Evolutionary conservation across 2,329 filamentous ascomycete species (phyloP).

Genomic region (Torrubiellomyces zombiae): DNA sequence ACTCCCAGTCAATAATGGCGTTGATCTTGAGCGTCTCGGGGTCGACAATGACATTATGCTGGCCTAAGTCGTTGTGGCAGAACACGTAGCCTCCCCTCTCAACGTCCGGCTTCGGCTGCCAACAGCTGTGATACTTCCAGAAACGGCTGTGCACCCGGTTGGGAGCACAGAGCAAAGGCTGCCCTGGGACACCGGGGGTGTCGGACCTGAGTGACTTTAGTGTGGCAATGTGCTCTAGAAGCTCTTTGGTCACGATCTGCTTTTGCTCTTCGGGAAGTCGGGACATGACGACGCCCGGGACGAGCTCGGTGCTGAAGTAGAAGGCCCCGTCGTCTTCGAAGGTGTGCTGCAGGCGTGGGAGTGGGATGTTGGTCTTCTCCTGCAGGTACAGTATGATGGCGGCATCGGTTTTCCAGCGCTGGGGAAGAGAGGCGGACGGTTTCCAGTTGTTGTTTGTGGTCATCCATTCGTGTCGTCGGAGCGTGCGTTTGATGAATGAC

Average conservation of each 20-base stretch:
- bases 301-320: constrained; percentile 1
- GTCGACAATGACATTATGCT: constrained; percentile 6
- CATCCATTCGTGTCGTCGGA: constrained; percentile 2
- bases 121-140: constrained; percentile 5
- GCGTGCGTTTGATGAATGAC: constrained; percentile 2
- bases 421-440: neutral
- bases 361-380: constrained; percentile 4
- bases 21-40: constrained; percentile 11
- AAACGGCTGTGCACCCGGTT: constrained; percentile 2
- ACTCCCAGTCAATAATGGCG: constrained; percentile 20
- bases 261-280: constrained; percentile 2
- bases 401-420: constrained; percentile 2
- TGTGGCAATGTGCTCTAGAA: constrained; percentile 2
- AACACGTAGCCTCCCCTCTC: constrained; percentile 6
- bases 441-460: too few relatives aligned
- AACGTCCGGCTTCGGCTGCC: constrained; percentile 1
- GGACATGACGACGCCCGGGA: constrained; percentile 3
- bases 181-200: constrained; percentile 5
- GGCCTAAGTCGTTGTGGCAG: constrained; percentile 5
- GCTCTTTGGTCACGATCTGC: constrained; percentile 1
- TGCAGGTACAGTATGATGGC: constrained; percentile 1
- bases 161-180: constrained; percentile 4
- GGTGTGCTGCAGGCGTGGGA: constrained; percentile 2
- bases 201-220: constrained; percentile 2
- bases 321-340: constrained; percentile 6